Base-by-base conservation (phyloP, 306 rosid species). In the Vigna nakashimae region DNA sequence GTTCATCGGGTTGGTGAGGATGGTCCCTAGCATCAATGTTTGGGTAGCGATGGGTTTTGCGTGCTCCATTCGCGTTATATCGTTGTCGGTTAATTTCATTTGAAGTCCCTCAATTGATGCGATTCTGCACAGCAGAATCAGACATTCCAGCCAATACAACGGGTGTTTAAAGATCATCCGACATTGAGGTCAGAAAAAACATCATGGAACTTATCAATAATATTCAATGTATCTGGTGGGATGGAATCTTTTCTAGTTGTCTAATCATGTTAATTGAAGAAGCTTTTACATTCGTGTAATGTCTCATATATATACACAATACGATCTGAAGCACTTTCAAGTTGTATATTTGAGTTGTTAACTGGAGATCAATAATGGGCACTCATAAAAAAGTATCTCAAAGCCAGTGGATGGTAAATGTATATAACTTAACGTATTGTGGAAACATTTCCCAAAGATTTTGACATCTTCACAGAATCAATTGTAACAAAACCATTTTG, bases 301-400 rank as follows among this genome's bases (percentile, higher is more conserved):
- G 99, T 85, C 99, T 95, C 98, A 28, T 88, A 95, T 59, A 95
- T 86, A 84, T 91, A 95, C 86, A 79, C 91, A 78, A 89, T 70
- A 80, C 99, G 92, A 45, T 95, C 99, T 16, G 99, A 95, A 84
- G 98, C 92, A 83, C 92, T 91, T 88, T 92, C 99, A 51, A 95
- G 98, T 82, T 68, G 98, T 55, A 66, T 52, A 48, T 89, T 75
- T 65, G 99, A 87, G 87, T 92, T 92, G 87, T 95, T 92, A 83
- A 95, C 76, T 34, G 98, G 94, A 76, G 99, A 95, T 79, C 90
- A 92, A 84, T 95, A 95, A 70, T 95, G 99, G 28, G 99, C 92
- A 18, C 89, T 91, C 92, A 95, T 84, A 88, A 95, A 78, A 88
- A 95, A 95, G 81, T 91, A 87, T 83, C 98, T 88, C 91, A 95